Percentiles rank a stretch among this genome's conserved stretches.
These are phyloP conservation scores for Neurospora cerealis DNA, from an alignment of 495 filamentous ascomycete genomes.

Conservation along the genomic window DNA sequence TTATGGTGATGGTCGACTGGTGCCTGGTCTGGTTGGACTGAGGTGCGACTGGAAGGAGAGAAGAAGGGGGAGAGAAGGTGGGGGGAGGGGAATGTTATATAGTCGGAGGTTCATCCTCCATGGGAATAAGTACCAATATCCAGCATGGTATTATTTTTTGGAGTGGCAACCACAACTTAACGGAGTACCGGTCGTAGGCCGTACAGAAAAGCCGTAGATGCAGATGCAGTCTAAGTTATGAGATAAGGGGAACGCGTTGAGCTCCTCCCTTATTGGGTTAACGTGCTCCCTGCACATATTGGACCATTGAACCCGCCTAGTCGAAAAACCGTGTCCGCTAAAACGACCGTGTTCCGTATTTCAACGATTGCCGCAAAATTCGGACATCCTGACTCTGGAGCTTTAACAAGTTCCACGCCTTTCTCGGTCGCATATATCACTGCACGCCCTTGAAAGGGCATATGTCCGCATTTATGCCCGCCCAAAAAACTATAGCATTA, in stretches of 20 bases:
- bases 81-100: background rate
- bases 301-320: background rate
- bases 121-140: too few species aligned
- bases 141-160: background rate
- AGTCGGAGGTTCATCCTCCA: background rate
- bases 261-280: background rate
- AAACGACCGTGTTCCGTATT: too few species aligned
- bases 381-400: too few species aligned
- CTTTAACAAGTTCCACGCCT: too few species aligned
- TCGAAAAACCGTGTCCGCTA: too few species aligned
- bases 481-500: too few species aligned
- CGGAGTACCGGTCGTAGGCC: background rate
- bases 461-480: too few species aligned
- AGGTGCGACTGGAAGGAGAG: background rate
- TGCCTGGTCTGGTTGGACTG: background rate
- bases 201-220: background rate
- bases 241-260: background rate
- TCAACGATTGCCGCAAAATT: too few species aligned
- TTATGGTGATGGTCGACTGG: conserved; percentile 8
- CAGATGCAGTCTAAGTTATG: background rate
- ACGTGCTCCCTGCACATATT: background rate
- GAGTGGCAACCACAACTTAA: background rate
- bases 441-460: too few species aligned
- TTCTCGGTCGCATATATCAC: too few species aligned
- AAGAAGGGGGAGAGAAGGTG: background rate